Conservation (phyloP, 2,329 filamentous ascomycete genomes). For the Aureobasidium sp. region DNA sequence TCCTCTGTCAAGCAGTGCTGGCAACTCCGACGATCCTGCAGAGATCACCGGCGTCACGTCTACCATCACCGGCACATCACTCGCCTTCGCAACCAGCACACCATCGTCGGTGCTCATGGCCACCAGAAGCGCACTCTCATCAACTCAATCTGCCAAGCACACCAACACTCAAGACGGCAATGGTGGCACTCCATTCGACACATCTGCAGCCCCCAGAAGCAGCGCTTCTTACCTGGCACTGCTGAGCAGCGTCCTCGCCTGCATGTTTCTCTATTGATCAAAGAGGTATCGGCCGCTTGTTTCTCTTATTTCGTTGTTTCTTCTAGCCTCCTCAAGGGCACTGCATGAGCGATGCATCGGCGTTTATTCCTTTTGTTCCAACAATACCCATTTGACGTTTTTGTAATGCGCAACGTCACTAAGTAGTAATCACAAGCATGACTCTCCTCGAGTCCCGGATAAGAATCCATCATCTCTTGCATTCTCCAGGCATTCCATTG, state of each 20-base stretch:
- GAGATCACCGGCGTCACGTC: background rate
- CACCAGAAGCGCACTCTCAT: background rate
- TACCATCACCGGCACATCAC: background rate
- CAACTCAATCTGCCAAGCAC: background rate
- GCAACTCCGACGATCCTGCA: background rate
- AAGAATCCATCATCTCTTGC: background rate
- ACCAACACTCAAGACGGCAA: background rate
- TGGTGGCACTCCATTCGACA: conserved; percentile 1
- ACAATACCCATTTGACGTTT: conserved; percentile 8
- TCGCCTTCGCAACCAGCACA: conserved; percentile 6
- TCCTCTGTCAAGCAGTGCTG: background rate
- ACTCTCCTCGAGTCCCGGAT: background rate
- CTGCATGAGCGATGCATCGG: conserved; percentile 6
- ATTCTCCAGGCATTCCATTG: too few species aligned
- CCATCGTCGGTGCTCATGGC: conserved; percentile 4
- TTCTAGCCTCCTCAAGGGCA: background rate
- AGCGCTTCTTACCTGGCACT: background rate
- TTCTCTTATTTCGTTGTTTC: background rate
- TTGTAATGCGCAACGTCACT: conserved; percentile 1
- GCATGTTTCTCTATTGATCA: background rate
- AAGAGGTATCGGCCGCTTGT: background rate
- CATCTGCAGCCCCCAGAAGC: background rate
- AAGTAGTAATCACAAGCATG: conserved; percentile 3
- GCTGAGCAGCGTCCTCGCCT: background rate
- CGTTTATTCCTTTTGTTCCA: background rate